Evolutionary conservation across 108 stramenopile genomes (phyloP).

Genomic region (Pseudonitzschia pungens): DNA sequence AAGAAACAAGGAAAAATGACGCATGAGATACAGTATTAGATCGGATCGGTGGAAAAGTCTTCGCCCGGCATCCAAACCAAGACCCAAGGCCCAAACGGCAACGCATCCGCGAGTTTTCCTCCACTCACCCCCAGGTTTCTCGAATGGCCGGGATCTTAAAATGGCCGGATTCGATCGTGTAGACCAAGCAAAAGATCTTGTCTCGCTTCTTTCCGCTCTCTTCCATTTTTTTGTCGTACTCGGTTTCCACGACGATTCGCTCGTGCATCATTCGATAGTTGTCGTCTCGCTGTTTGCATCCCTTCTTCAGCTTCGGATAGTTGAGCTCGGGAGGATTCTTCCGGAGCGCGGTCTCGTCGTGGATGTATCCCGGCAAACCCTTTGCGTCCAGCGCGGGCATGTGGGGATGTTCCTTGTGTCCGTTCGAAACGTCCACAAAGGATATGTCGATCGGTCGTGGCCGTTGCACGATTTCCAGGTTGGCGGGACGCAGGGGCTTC

Average conservation of each 20-base stretch:
- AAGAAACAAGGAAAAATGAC: neutral
- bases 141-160: slow-evolving; percentile 61
- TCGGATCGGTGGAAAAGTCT: too few relatives aligned
- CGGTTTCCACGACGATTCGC: slow-evolving; percentile 70
- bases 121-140: slow-evolving; percentile 75
- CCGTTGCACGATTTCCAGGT: slow-evolving; percentile 63
- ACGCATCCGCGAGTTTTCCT: neutral
- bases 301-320: slow-evolving; percentile 41
- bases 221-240: slow-evolving; percentile 56
- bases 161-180: slow-evolving; percentile 77
- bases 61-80: too few relatives aligned
- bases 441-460: slow-evolving; percentile 63
- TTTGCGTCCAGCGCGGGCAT: slow-evolving; percentile 74
- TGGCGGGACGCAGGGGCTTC: slow-evolving; percentile 51
- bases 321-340: slow-evolving; percentile 69
- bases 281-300: slow-evolving; percentile 53
- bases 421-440: slow-evolving; percentile 62
- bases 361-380: slow-evolving; percentile 78
- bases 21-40: too few relatives aligned
- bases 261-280: slow-evolving; percentile 73
- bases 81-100: neutral
- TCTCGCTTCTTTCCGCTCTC: slow-evolving; percentile 56
- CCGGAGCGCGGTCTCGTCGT: slow-evolving; percentile 73
- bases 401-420: slow-evolving; percentile 75
- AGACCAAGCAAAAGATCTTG: slow-evolving; percentile 87